A percentile compares a stretch with the other conserved stretches of the same genome.
Evolutionary conservation across 805 yeast genomes (phyloP).

Genomic region (Yamadazyma sp.): DNA sequence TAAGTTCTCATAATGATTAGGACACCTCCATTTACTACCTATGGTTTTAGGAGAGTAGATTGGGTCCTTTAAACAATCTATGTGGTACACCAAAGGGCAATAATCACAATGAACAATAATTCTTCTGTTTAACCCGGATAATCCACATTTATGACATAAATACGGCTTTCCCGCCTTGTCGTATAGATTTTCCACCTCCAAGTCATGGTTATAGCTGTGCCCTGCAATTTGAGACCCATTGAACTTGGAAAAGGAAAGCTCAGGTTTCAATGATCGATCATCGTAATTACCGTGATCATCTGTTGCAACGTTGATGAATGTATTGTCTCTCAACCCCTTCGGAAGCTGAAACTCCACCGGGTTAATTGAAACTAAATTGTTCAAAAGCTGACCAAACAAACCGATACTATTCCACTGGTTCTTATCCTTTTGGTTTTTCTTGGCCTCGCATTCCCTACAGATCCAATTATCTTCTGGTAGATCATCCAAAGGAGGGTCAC

Average conservation of each 20-base stretch:
- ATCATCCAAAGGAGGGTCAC: conserved; percentile 86
- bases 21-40: conserved; percentile 88
- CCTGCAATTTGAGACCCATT: conserved; percentile 37
- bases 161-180: conserved; percentile 69
- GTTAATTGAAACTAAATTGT: conserved; percentile 61
- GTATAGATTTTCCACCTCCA: conserved; percentile 61
- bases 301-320: conserved; percentile 69
- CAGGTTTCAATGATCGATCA: conserved; percentile 49
- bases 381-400: conserved; percentile 54
- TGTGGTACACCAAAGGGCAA: conserved; percentile 81
- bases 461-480: conserved; percentile 90
- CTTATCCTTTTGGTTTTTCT: conserved; percentile 27
- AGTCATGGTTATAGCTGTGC: conserved; percentile 46
- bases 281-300: conserved; percentile 71
- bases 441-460: conserved; percentile 71
- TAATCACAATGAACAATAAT: conserved; percentile 76
- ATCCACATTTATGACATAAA: conserved; percentile 74
- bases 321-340: conserved; percentile 55
- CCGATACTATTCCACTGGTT: conserved; percentile 41
- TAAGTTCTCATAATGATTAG: conserved; percentile 67
- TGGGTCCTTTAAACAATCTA: conserved; percentile 83
- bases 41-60: conserved; percentile 67
- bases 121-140: conserved; percentile 59
- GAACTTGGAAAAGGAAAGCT: conserved; percentile 39
- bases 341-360: conserved; percentile 57